Evolutionary conservation across 768 basidiomycete species (phyloP).

Genomic region (Mycena capillaripes): DNA sequence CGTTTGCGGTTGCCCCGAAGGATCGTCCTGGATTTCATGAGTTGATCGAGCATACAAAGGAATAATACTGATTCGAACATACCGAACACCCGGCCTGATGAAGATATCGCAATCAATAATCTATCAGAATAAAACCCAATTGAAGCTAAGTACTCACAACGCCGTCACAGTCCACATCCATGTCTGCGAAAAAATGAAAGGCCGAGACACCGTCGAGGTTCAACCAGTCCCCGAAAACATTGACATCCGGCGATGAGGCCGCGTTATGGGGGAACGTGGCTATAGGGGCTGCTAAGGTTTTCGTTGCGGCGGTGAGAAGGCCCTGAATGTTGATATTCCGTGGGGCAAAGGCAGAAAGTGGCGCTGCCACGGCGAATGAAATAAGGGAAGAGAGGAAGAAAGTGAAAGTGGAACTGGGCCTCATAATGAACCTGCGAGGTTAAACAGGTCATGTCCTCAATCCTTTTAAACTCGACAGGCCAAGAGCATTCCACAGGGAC

Average conservation of each 20-base stretch:
- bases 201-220: background rate
- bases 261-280: background rate
- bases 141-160: background rate
- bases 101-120: background rate
- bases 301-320: background rate
- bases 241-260: background rate
- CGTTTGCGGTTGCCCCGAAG: background rate
- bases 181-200: background rate
- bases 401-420: background rate
- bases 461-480: background rate
- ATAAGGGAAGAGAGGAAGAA: background rate
- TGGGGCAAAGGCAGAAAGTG: background rate
- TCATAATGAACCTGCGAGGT: background rate
- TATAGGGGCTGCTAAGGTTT: background rate
- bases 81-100: too few species aligned
- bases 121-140: background rate
- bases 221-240: background rate
- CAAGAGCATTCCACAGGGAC: too few species aligned
- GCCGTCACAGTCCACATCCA: constrained; percentile 12
- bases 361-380: background rate
- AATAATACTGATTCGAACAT: too few species aligned
- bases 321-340: background rate
- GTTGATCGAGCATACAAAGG: background rate
- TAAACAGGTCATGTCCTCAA: background rate
- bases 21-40: background rate